Conservation (phyloP, 805 yeast species). For the Ogataea zsoltii region DNA sequence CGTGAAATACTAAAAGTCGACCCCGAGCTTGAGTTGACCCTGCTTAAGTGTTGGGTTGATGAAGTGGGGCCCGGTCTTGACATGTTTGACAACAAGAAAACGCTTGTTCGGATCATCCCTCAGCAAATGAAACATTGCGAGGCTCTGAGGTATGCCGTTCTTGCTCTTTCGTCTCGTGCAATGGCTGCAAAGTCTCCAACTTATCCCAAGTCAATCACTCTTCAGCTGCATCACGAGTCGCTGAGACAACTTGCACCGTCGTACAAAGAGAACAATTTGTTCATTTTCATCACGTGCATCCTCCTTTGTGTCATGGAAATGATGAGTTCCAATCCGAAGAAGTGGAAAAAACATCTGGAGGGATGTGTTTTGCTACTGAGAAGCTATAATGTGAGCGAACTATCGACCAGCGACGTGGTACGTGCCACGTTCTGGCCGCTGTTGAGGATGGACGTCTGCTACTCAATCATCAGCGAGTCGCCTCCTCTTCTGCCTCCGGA, state of each 20-base stretch:
- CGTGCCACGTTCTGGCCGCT: conserved; percentile 44
- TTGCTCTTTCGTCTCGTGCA: conserved; percentile 26
- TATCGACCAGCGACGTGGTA: conserved; percentile 32
- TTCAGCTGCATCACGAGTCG: conserved; percentile 35
- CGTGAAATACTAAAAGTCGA: conserved; percentile 13
- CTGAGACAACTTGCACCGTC: conserved; percentile 30
- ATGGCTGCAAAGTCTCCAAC: conserved; percentile 17
- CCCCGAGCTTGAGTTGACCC: conserved; percentile 27
- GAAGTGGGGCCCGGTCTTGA: conserved; percentile 43
- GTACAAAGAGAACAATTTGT: conserved; percentile 19
- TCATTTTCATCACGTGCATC: conserved; percentile 39
- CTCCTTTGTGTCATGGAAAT: conserved; percentile 44
- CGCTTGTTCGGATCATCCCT: conserved; percentile 20
- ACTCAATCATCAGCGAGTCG: conserved; percentile 41
- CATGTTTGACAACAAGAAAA: conserved; percentile 33
- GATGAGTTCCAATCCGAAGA: conserved; percentile 43
- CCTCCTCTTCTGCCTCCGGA: conserved; percentile 37
- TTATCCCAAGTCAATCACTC: conserved; percentile 25
- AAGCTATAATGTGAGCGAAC: conserved; percentile 39
- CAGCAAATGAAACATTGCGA: conserved; percentile 18
- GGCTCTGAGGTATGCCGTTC: conserved; percentile 22
- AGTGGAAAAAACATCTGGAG: conserved; percentile 43
- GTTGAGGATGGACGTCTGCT: conserved; percentile 43
- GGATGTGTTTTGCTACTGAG: conserved; percentile 42
- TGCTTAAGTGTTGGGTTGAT: conserved; percentile 37